A percentile compares a stretch with the other conserved stretches of the same genome.
Evolutionary conservation across 106 monocot species (phyloP).

Genomic region (Vanilla planifolia): DNA sequence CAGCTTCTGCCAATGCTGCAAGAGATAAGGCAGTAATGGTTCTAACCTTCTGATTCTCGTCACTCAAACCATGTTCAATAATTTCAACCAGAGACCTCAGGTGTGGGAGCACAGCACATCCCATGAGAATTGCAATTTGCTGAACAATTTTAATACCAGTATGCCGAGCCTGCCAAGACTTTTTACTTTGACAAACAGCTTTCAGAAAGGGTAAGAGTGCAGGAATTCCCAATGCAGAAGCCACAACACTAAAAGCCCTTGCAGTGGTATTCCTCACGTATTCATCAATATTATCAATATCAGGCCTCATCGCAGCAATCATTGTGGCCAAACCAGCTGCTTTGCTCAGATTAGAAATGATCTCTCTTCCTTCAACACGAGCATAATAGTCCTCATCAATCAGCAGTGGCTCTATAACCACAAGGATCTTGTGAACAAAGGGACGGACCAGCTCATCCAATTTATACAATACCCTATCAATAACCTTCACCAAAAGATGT

Average conservation of each 20-base stretch:
- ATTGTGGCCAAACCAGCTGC: slow-evolving; percentile 93
- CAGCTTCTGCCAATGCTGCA: slow-evolving; percentile 92
- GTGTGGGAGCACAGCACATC: slow-evolving; percentile 95
- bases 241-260: slow-evolving; percentile 97
- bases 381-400: slow-evolving; percentile 99
- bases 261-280: slow-evolving; percentile 97
- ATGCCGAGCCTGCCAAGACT: slow-evolving; percentile 96
- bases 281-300: slow-evolving; percentile 98
- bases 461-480: slow-evolving; percentile 90
- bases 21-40: slow-evolving; percentile 97
- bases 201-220: slow-evolving; percentile 90
- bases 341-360: slow-evolving; percentile 98
- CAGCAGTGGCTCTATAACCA: slow-evolving; percentile 90
- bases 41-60: slow-evolving; percentile 97
- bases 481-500: slow-evolving; percentile 94
- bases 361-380: slow-evolving; percentile 94
- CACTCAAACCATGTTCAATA: slow-evolving; percentile 87
- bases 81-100: slow-evolving; percentile 92
- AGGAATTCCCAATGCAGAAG: slow-evolving; percentile 96
- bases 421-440: slow-evolving; percentile 95
- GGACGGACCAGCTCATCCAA: slow-evolving; percentile 92
- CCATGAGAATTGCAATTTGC: slow-evolving; percentile 99
- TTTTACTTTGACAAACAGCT: slow-evolving; percentile 99
- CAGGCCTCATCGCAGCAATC: slow-evolving; percentile 99
- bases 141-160: slow-evolving; percentile 97